phyloP scores from a whole-genome alignment of 2,329 filamentous ascomycete species.

The Nakataea oryzae region DNA sequence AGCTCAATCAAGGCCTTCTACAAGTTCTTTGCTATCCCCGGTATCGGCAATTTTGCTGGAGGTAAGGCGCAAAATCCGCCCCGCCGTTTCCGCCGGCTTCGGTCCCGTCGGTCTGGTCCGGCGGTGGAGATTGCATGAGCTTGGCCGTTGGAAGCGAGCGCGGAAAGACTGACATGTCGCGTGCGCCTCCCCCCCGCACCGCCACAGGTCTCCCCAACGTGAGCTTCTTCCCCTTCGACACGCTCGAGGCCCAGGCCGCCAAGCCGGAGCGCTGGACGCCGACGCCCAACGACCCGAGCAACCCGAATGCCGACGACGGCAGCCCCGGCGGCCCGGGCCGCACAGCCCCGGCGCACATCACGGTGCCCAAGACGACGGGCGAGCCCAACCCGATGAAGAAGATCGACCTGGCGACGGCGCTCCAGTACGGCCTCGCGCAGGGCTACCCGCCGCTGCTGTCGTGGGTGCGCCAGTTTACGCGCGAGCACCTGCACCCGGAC shows the following conservation, averaged over 20 bases:
- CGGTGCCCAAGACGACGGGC: constrained; percentile 57
- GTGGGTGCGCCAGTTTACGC: constrained; percentile 70
- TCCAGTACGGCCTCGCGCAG: constrained; percentile 78
- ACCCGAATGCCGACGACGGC: constrained; percentile 3
- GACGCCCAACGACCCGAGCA: constrained; percentile 48
- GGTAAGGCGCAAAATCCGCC: constrained; percentile 31
- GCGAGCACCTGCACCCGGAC: constrained; percentile 68
- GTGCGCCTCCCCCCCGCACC: background rate
- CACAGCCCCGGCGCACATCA: constrained; percentile 39
- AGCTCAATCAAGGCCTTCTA: constrained; percentile 74
- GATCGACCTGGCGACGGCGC: constrained; percentile 70
- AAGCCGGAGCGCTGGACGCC: constrained; percentile 65
- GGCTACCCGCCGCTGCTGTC: constrained; percentile 71
- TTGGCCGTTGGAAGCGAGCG: background rate
- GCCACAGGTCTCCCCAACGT: constrained; percentile 64
- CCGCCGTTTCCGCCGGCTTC: background rate
- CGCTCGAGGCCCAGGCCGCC: constrained; percentile 72
- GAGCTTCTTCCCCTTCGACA: constrained; percentile 82
- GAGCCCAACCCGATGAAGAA: constrained; percentile 49
- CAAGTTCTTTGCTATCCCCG: constrained; percentile 64
- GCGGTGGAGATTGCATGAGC: background rate
- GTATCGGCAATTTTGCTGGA: constrained; percentile 52
- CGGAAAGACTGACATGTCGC: background rate
- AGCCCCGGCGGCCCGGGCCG: background rate
- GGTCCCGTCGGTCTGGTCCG: background rate